Evolutionary conservation across 2,329 filamentous ascomycete species (phyloP).

Genomic region (Purpureocillium takamizusanense): DNA sequence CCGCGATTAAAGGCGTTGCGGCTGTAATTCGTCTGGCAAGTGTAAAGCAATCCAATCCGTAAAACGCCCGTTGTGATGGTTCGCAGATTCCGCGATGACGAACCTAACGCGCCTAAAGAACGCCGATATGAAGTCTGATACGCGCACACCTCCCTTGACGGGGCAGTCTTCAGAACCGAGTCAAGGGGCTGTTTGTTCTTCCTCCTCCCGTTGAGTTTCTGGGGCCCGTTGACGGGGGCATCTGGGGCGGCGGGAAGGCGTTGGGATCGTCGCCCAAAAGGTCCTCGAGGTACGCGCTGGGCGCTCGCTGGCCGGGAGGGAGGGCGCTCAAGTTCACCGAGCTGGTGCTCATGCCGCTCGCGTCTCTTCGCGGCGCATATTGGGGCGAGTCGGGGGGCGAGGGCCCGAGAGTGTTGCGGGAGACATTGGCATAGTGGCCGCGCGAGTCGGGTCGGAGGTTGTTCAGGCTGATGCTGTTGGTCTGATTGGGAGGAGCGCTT

Average conservation of each 20-base stretch:
- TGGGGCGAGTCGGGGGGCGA: slow-evolving; percentile 60
- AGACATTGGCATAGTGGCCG: slow-evolving; percentile 31
- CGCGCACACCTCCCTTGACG: too few relatives aligned
- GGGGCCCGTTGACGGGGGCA: slow-evolving; percentile 22
- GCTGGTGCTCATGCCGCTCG: slow-evolving; percentile 57
- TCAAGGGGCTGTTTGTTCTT: slow-evolving; percentile 12
- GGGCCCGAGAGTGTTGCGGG: slow-evolving; percentile 34
- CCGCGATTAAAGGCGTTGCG: too few relatives aligned
- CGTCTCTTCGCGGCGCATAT: slow-evolving; percentile 37
- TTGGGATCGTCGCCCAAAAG: slow-evolving; percentile 67
- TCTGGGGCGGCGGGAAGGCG: slow-evolving; percentile 35
- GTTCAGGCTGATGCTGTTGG: slow-evolving; percentile 49
- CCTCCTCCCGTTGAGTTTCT: slow-evolving; percentile 1
- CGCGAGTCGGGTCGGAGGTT: slow-evolving; percentile 52
- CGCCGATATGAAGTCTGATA: too few relatives aligned
- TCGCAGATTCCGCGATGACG: too few relatives aligned
- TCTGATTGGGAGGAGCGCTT: slow-evolving; percentile 36
- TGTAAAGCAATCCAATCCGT: too few relatives aligned
- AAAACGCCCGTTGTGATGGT: too few relatives aligned
- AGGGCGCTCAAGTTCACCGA: slow-evolving; percentile 51
- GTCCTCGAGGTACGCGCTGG: slow-evolving; percentile 85
- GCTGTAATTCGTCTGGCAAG: too few relatives aligned
- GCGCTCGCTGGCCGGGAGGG: slow-evolving; percentile 62
- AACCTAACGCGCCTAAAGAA: too few relatives aligned
- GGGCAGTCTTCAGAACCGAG: slow-evolving; percentile 13